Conservation (phyloP, 805 yeast genomes). For the Metschnikowia sp. region DNA sequence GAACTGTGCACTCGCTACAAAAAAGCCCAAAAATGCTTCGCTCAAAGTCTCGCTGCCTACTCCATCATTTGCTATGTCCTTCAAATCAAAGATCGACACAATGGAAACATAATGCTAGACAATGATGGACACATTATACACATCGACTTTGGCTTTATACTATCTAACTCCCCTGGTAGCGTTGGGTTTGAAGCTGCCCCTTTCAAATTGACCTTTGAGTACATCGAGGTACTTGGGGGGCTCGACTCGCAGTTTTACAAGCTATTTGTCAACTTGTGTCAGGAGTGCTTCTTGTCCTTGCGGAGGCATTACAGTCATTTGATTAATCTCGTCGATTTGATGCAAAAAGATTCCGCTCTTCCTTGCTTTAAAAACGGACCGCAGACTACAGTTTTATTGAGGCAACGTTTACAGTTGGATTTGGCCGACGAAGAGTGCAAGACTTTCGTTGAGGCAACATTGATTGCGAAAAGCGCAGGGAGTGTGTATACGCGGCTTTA, state of each 20-base stretch:
- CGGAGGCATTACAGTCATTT: slow-evolving; percentile 72
- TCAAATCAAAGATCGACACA: slow-evolving; percentile 94
- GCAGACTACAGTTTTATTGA: slow-evolving; percentile 71
- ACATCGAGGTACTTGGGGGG: slow-evolving; percentile 87
- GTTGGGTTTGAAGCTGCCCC: slow-evolving; percentile 98
- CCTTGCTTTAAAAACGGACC: slow-evolving; percentile 93
- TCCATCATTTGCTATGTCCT: slow-evolving; percentile 85
- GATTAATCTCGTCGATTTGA: slow-evolving; percentile 81
- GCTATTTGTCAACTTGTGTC: slow-evolving; percentile 60
- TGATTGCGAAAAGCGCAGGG: slow-evolving; percentile 80
- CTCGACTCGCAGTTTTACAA: slow-evolving; percentile 55
- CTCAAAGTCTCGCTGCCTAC: slow-evolving; percentile 84
- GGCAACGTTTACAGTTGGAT: slow-evolving; percentile 79
- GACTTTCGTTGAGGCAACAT: slow-evolving; percentile 67
- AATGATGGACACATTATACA: slow-evolving; percentile 92
- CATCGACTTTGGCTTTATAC: slow-evolving; percentile 91
- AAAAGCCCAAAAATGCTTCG: slow-evolving; percentile 81
- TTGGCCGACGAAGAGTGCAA: slow-evolving; percentile 71
- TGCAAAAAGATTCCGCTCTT: slow-evolving; percentile 85
- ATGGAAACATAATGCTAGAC: slow-evolving; percentile 96
- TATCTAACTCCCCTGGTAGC: slow-evolving; percentile 94
- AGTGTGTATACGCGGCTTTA: slow-evolving; percentile 88
- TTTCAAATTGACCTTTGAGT: slow-evolving; percentile 86
- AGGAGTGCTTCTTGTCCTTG: slow-evolving; percentile 69
- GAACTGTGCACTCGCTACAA: slow-evolving; percentile 51